phyloP scores from a whole-genome alignment of 768 basidiomycete genomes.

The Coprinopsis cinerea region DNA sequence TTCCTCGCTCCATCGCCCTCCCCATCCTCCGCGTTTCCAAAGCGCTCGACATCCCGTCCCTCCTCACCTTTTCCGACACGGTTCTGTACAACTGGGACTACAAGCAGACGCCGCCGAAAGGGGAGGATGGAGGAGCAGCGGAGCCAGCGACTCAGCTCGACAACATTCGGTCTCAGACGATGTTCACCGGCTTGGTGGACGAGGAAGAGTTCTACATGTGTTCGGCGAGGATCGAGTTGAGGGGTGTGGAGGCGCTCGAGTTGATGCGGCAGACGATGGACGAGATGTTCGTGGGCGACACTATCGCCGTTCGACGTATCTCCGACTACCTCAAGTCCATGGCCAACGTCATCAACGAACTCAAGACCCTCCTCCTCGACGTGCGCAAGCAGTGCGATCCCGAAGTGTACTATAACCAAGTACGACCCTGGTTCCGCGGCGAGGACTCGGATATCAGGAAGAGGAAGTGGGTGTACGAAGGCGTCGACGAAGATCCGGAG shows the following conservation, averaged over 20 bases:
- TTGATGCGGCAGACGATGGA: conserved; percentile 88
- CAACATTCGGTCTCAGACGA: conserved; percentile 61
- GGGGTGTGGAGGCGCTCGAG: conserved; percentile 78
- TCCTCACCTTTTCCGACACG: conserved; percentile 89
- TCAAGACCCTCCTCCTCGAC: conserved; percentile 57
- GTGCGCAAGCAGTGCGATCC: conserved; percentile 78
- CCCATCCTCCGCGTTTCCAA: conserved; percentile 71
- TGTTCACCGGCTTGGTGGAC: conserved; percentile 76
- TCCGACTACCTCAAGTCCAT: conserved; percentile 62
- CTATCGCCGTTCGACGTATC: conserved; percentile 58
- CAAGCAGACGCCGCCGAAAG: conserved; percentile 23
- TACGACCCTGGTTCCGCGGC: conserved; percentile 84
- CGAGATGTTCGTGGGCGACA: conserved; percentile 80
- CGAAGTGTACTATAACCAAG: conserved; percentile 61
- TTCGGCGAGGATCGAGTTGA: conserved; percentile 84
- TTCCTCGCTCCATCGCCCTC: conserved; percentile 70
- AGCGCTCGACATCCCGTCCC: conserved; percentile 76
- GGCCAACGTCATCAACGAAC: conserved; percentile 57
- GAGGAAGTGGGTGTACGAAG: conserved; percentile 46
- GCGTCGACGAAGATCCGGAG: conserved; percentile 36
- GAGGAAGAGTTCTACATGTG: conserved; percentile 91
- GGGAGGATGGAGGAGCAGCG: conserved; percentile 8
- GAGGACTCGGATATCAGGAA: conserved; percentile 46
- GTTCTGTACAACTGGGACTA: conserved; percentile 86
- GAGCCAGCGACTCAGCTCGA: conserved; percentile 36